These are phyloP conservation scores for Dichotomopilus funicola DNA, from an alignment of 2,329 filamentous ascomycete species.

Conservation along the genomic window DNA sequence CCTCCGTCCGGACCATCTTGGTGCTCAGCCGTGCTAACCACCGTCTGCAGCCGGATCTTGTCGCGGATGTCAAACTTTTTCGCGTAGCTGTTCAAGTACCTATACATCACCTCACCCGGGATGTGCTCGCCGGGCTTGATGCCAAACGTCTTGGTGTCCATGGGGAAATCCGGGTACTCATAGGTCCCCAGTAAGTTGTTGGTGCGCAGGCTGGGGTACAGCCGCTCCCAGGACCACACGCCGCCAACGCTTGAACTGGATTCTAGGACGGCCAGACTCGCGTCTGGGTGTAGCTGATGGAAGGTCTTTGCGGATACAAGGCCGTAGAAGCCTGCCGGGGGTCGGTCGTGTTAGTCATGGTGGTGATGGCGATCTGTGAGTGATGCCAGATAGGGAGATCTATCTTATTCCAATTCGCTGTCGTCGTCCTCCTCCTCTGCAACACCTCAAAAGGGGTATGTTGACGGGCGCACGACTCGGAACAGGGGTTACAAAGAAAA, in stretches of 20 bases:
- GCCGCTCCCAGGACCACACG: slow-evolving; percentile 59
- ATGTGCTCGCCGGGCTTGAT: slow-evolving; percentile 42
- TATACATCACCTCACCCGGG: slow-evolving; percentile 39
- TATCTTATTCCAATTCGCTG: no score
- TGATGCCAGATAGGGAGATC: no score
- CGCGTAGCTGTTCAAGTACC: slow-evolving; percentile 42
- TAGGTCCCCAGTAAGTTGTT: slow-evolving; percentile 71
- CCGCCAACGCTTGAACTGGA: slow-evolving; percentile 54
- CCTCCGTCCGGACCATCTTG: slow-evolving; percentile 29
- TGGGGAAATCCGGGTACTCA: slow-evolving; percentile 68
- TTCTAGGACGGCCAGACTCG: slow-evolving; percentile 53
- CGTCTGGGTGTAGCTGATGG: slow-evolving; percentile 50
- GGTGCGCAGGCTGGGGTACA: slow-evolving; percentile 63
- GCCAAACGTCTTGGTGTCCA: slow-evolving; percentile 49
- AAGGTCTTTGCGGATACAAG: slow-evolving; percentile 57
- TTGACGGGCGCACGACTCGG: no score
- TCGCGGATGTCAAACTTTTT: slow-evolving; percentile 36
- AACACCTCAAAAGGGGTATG: no score
- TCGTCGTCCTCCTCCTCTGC: no score
- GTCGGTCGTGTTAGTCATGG: no score
- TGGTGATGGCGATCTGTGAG: no score
- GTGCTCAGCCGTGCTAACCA: slow-evolving; percentile 39
- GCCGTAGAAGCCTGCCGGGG: slow-evolving; percentile 34
- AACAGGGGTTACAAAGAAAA: neutral
- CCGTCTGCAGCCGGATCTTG: slow-evolving; percentile 35